A percentile compares a stretch with the other conserved stretches of the same genome.
Evolutionary conservation across 208 protist species (phyloP).

Genomic region (Crithidia sp.): DNA sequence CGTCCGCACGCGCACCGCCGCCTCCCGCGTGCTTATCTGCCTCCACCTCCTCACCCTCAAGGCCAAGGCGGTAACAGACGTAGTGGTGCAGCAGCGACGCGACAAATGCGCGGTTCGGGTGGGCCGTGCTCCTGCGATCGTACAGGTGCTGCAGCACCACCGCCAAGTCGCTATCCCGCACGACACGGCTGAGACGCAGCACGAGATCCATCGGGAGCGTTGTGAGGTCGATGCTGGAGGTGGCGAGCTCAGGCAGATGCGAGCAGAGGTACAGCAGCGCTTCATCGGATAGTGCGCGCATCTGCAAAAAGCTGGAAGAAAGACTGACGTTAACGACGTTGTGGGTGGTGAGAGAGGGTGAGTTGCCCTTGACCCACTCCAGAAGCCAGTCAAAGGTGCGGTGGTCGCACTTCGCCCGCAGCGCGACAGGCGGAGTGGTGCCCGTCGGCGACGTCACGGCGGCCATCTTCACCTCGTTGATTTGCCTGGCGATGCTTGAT

Average conservation of each 20-base stretch:
- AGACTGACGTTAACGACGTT: slow-evolving; percentile 76
- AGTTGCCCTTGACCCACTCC: slow-evolving; percentile 47
- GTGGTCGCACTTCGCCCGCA: slow-evolving; percentile 76
- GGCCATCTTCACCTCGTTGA: slow-evolving; percentile 28
- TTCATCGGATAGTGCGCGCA: slow-evolving; percentile 62
- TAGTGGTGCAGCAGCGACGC: slow-evolving; percentile 65
- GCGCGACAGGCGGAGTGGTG: slow-evolving; percentile 31
- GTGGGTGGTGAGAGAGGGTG: slow-evolving; percentile 39
- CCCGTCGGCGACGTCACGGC: background rate
- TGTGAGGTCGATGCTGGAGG: slow-evolving; percentile 67
- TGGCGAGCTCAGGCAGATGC: slow-evolving; percentile 58
- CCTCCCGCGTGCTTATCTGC: background rate
- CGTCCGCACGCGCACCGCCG: background rate
- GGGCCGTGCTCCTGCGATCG: slow-evolving; percentile 30
- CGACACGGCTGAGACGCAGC: slow-evolving; percentile 46
- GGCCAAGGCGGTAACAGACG: slow-evolving; percentile 41
- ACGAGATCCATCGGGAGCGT: slow-evolving; percentile 61
- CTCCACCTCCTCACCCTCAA: slow-evolving; percentile 1
- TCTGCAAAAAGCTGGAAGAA: slow-evolving; percentile 73
- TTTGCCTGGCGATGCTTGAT: slow-evolving; percentile 50
- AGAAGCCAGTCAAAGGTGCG: slow-evolving; percentile 79
- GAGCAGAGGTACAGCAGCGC: slow-evolving; percentile 59
- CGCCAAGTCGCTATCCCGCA: slow-evolving; percentile 59
- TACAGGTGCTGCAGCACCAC: slow-evolving; percentile 49
- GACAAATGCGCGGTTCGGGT: slow-evolving; percentile 66